A percentile compares a stretch with the other conserved stretches of the same genome.
Evolutionary conservation across 768 basidiomycete species (phyloP).

Genomic region (Hericium alpestre): DNA sequence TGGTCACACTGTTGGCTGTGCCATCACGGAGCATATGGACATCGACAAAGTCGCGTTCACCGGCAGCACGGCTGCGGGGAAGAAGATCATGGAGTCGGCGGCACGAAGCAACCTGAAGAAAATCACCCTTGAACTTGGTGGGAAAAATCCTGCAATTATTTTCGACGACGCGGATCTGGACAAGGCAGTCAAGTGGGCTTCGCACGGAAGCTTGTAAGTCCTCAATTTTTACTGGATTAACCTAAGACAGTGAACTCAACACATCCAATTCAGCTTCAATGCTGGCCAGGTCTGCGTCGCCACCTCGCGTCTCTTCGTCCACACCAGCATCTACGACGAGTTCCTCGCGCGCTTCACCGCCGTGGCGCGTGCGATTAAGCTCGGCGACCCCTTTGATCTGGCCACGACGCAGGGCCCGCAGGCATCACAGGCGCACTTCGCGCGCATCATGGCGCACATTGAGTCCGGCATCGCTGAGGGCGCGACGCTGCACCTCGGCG

Average conservation of each 20-base stretch:
- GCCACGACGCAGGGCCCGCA: slow-evolving; percentile 66
- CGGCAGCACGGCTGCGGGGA: slow-evolving; percentile 53
- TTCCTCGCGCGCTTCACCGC: slow-evolving; percentile 52
- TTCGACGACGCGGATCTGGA: slow-evolving; percentile 55
- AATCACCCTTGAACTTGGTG: slow-evolving; percentile 66
- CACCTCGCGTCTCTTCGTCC: slow-evolving; percentile 76
- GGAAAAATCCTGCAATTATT: slow-evolving; percentile 53
- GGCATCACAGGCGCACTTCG: slow-evolving; percentile 62
- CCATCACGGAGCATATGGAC: slow-evolving; percentile 42
- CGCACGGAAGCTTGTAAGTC: slow-evolving; percentile 38
- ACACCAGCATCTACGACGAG: slow-evolving; percentile 65
- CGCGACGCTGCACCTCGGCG: slow-evolving; percentile 44
- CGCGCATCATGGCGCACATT: slow-evolving; percentile 55
- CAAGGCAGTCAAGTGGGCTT: slow-evolving; percentile 45
- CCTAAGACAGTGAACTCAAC: too few relatives aligned
- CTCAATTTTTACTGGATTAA: too few relatives aligned
- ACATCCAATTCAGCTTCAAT: slow-evolving; percentile 29
- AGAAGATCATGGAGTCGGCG: slow-evolving; percentile 53
- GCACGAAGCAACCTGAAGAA: slow-evolving; percentile 56
- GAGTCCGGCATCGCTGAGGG: slow-evolving; percentile 46
- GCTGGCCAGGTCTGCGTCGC: slow-evolving; percentile 72
- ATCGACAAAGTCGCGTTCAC: slow-evolving; percentile 70
- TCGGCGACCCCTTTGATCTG: slow-evolving; percentile 59
- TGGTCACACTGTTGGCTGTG: slow-evolving; percentile 43
- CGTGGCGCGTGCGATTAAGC: slow-evolving; percentile 40